phyloP scores from a whole-genome alignment of 129 eudicot species.

The Centella asiatica region DNA sequence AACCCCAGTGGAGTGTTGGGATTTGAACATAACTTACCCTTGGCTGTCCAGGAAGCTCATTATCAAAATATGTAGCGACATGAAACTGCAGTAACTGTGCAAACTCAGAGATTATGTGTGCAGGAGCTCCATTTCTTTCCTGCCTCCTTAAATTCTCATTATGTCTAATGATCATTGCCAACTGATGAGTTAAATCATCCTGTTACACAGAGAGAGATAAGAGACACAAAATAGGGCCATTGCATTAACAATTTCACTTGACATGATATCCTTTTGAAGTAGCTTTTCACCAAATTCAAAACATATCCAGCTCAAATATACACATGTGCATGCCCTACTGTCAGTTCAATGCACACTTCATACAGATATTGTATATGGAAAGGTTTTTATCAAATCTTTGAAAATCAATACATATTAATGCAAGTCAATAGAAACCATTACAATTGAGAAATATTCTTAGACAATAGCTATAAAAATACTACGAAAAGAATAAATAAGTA shows the following conservation, averaged over 20 bases:
- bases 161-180: conserved; percentile 95
- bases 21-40: conserved; percentile 47
- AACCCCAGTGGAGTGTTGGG: no score
- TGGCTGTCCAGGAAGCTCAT: conserved; percentile 97
- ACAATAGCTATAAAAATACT: no score
- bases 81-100: conserved; percentile 96
- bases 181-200: conserved; percentile 97
- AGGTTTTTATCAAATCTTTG: neutral
- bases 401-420: neutral
- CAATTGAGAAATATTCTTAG: no score
- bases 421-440: neutral
- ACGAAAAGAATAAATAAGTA: neutral
- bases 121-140: conserved; percentile 98
- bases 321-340: no score
- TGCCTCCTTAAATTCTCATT: conserved; percentile 83
- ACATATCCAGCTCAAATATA: no score
- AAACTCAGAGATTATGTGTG: conserved; percentile 93
- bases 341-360: neutral
- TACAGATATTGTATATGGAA: neutral
- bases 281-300: no score
- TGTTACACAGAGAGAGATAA: conserved; percentile 24
- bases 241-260: no score
- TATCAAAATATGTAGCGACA: conserved; percentile 91
- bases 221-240: neutral
- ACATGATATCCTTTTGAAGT: no score